phyloP scores from a whole-genome alignment of 139 green algal genomes.

The Picochlorum sp. region DNA sequence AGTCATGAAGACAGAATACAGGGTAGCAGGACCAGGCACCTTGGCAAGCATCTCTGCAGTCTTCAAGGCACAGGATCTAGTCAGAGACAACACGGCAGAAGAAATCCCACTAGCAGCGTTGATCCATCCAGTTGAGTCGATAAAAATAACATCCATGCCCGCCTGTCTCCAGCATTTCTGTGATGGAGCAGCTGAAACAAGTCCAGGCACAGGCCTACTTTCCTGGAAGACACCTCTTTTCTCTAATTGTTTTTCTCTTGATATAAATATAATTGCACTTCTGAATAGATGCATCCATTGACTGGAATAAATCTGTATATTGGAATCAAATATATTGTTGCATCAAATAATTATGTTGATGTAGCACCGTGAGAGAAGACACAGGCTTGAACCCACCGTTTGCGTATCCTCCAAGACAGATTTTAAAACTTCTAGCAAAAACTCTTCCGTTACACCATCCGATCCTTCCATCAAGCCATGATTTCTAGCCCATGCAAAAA shows the following conservation, averaged over 20 bases:
- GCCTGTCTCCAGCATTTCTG: slow-evolving; percentile 13
- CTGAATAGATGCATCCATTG: slow-evolving; percentile 44
- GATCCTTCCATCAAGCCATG: slow-evolving; percentile 25
- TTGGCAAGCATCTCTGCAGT: slow-evolving; percentile 30
- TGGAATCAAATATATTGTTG: background rate
- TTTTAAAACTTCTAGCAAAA: slow-evolving; percentile 29
- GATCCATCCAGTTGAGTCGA: slow-evolving; percentile 49
- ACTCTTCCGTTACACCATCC: slow-evolving; percentile 36
- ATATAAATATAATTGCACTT: slow-evolving; percentile 31
- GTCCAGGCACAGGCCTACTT: background rate
- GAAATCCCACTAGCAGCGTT: slow-evolving; percentile 47
- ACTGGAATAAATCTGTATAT: slow-evolving; percentile 32
- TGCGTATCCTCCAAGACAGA: too few species aligned
- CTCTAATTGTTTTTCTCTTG: slow-evolving; percentile 19
- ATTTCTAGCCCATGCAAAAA: slow-evolving; percentile 52
- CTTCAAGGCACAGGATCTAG: slow-evolving; percentile 13
- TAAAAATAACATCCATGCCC: slow-evolving; percentile 30
- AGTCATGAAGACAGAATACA: slow-evolving; percentile 33
- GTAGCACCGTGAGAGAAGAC: too few species aligned
- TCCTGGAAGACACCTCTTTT: background rate
- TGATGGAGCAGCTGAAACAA: slow-evolving; percentile 14
- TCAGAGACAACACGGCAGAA: slow-evolving; percentile 18
- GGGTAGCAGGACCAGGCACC: slow-evolving; percentile 33
- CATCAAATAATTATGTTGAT: too few species aligned
- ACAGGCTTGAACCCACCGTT: too few species aligned